Evolutionary conservation across 108 stramenopile genomes (phyloP), one percentile per base, ranked within the genome.

Genomic region (Fragilariopsis cylindrus): DNA sequence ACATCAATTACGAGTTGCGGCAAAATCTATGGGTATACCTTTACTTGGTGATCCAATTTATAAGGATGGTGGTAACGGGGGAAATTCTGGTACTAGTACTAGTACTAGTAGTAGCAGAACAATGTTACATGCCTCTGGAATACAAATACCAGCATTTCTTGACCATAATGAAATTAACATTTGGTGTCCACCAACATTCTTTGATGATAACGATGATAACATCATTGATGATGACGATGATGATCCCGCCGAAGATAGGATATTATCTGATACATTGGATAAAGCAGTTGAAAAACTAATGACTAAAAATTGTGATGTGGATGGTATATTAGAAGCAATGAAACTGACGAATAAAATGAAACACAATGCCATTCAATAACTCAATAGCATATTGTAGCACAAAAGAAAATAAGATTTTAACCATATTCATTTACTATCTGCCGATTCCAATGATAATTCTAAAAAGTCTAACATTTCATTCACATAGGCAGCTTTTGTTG

Each of bases 1-100:
- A 8, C 93, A 94, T 82, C 93, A 94, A 71, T 69, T 94, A 54
- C 84, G 93, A 8, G 93, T 94, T 2, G 89, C 93, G 0, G 89
- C 93, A 40, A 94, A 94, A 70, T 68, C 84, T 16, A 79, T 94
- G 30, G 89, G 89, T 47, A 53, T 94, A 43, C 86, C 90, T 40
- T 72, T 94, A 53, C 42, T 87, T 55, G 90, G 90, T 19, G 93
- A 94, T 80, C 78, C 76, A n/a, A 70, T 89, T 30, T 94, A 94
- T 49, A 76, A 76, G 16, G 69, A 76, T 54, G 69, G 69, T 13
- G 48, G 41, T 42, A 45, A 16, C 9, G 52, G 44, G 3, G 54
- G 2, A 3, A 45, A 40, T 40, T 21, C 5, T 44, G 2, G 63
- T 54, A 40, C 30, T 48, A 48, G 46, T 12, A 60, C 19, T 48